Evolutionary conservation across 208 protist species (phyloP), one percentile per base, ranked within the genome.

Genomic region (Porcisia hertigi): DNA sequence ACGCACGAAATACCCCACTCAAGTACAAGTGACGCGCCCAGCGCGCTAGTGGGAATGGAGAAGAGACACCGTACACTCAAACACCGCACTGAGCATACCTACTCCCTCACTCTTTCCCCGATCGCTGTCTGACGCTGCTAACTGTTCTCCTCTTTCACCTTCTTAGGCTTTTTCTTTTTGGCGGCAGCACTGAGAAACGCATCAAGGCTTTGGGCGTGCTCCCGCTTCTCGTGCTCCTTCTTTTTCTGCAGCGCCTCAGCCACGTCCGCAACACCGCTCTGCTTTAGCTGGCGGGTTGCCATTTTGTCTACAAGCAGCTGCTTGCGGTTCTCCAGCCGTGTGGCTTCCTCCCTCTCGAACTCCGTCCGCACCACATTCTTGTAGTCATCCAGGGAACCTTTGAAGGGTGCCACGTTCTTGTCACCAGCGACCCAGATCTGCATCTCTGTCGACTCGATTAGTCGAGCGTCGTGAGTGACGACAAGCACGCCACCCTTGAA

Each of bases 401-500:
- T 78, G 74, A 98, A 98, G 18, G 88, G 88, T 3, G 62, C 64
- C 45, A 97, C 93, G 66, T 80, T 96, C 74, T 92, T 93, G 69
- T 91, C 75, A 4, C 89, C 89, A 0, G 93, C 93, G n/a, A 96
- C 89, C 92, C 93, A 98, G 54, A 98, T 94, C 69, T 94, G 88
- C 88, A 95, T 95, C 55, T 95, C 87, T 2, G 92, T 95, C 65
- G 89, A 92, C 80, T 95, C 85, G 76, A 98, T 98, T 20, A 98
- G 86, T 52, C 92, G 92, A 1, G 92, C 89, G 79, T 98, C 94
- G 82, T 98, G 94, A 14, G 94, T 97, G 18, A 98, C 92, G 60
- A 97, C 92, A n/a, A 98, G 80, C 6, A 98, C 90, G 67, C 94
- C 94, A 43, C 94, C 94, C 80, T 95, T 90, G 77, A 96, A 98